These are phyloP conservation scores for Cryptosporidium sp. DNA, from an alignment of 169 alveolate species.

Conservation along the genomic window DNA sequence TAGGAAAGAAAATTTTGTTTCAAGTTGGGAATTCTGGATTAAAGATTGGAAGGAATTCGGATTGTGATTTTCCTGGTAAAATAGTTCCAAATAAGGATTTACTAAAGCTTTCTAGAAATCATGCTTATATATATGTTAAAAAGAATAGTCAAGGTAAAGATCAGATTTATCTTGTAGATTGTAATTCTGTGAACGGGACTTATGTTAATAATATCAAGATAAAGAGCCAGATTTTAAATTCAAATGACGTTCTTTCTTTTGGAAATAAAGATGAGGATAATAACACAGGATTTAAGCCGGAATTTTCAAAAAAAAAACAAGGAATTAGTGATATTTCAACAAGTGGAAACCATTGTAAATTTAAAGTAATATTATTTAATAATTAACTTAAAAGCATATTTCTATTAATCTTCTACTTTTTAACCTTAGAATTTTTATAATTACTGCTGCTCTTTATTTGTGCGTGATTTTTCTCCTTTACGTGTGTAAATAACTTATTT, in stretches of 20 bases:
- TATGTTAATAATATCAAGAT: conserved; percentile 48
- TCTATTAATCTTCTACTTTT: not conserved
- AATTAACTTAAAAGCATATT: not conserved
- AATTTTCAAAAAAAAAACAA: not conserved
- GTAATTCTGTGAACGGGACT: conserved; percentile 55
- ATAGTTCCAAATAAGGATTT: not conserved
- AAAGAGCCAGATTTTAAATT: not conserved
- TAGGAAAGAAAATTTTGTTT: not conserved
- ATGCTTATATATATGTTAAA: conserved; percentile 58
- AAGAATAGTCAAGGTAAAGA: not conserved
- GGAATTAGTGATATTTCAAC: not conserved
- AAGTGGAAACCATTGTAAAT: not conserved
- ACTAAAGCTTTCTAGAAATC: conserved; percentile 46
- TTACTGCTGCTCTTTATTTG: conserved; percentile 60
- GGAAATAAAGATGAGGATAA: not conserved
- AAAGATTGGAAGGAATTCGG: conserved; percentile 58
- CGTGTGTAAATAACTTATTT: conserved; percentile 79
- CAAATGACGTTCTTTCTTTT: conserved; percentile 38
- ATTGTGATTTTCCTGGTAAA: conserved; percentile 49
- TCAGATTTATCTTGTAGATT: conserved; percentile 19
- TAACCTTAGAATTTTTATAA: conserved; percentile 46
- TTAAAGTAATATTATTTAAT: not conserved
- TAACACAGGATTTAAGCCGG: not conserved
- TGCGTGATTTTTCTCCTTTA: conserved; percentile 77
- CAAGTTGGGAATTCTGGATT: conserved; percentile 32